Percentiles rank a stretch among this genome's conserved stretches.
Evolutionary conservation across 768 basidiomycete species (phyloP).

Genomic region (Collybia sordida): DNA sequence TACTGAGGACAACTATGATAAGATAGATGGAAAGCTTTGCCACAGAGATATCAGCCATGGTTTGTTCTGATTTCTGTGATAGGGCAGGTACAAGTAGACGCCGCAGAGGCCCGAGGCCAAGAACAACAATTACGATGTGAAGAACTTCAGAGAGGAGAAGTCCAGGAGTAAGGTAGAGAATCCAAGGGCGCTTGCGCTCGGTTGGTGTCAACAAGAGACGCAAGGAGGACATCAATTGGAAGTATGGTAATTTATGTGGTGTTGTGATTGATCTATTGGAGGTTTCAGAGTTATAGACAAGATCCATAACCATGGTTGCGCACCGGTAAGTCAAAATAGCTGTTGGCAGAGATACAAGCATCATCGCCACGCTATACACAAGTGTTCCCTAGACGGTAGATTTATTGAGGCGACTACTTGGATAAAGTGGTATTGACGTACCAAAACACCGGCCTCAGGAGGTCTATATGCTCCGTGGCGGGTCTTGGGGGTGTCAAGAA

Average conservation of each 20-base stretch:
- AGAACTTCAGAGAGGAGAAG: slow-evolving; percentile 59
- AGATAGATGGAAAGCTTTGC: slow-evolving; percentile 57
- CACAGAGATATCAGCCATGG: slow-evolving; percentile 42
- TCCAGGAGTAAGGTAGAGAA: slow-evolving; percentile 77
- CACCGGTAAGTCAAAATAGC: slow-evolving; percentile 79
- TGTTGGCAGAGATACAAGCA: slow-evolving; percentile 66
- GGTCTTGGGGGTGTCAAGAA: slow-evolving; percentile 56
- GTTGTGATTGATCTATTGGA: slow-evolving; percentile 73
- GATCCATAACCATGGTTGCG: slow-evolving; percentile 14
- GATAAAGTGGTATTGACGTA: slow-evolving; percentile 13
- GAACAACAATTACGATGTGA: slow-evolving; percentile 46
- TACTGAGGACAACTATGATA: slow-evolving; percentile 53
- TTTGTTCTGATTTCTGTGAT: slow-evolving; percentile 25
- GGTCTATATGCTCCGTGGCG: slow-evolving; percentile 67
- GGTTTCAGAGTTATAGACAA: slow-evolving; percentile 7
- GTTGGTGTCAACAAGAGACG: slow-evolving; percentile 79
- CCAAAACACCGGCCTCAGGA: slow-evolving; percentile 57
- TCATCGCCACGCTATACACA: slow-evolving; percentile 60
- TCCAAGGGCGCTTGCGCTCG: slow-evolving; percentile 77
- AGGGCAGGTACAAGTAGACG: slow-evolving; percentile 45
- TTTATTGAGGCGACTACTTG: background rate
- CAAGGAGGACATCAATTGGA: slow-evolving; percentile 55
- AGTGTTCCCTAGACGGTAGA: slow-evolving; percentile 48
- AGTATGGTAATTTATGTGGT: slow-evolving; percentile 71
- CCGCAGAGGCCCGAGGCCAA: slow-evolving; percentile 46